A percentile compares a stretch with the other conserved stretches of the same genome.
phyloP scores from a whole-genome alignment of 192 early-diverging fungal species.

The Gaertneriomyces semiglobifer region DNA sequence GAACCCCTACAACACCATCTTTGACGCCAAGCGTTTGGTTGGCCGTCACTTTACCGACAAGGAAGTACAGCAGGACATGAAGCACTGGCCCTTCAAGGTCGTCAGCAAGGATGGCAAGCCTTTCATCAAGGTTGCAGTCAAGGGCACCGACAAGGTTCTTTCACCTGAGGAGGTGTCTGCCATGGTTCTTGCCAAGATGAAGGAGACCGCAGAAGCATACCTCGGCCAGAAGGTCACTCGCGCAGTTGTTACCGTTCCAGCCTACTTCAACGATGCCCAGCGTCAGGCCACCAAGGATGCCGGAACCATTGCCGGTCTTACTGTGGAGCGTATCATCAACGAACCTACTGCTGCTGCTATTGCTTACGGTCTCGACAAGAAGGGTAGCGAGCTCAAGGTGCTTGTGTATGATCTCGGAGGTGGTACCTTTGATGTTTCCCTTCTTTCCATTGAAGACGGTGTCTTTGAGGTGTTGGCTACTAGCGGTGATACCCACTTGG shows the following conservation, averaged over 20 bases:
- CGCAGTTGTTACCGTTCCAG: conserved; percentile 96
- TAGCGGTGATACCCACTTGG: conserved; percentile 84
- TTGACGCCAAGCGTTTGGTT: conserved; percentile 90
- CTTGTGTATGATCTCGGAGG: conserved; percentile 97
- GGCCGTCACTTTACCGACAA: conserved; percentile 86
- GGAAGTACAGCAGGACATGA: conserved; percentile 89
- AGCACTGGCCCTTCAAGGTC: conserved; percentile 93
- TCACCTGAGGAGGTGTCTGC: conserved; percentile 96
- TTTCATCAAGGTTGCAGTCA: conserved; percentile 74
- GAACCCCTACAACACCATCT: conserved; percentile 89
- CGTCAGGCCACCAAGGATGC: conserved; percentile 93
- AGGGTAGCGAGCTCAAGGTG: conserved; percentile 82
- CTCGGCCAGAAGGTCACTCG: conserved; percentile 82
- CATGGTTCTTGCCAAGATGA: conserved; percentile 95
- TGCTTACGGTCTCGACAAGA: conserved; percentile 96
- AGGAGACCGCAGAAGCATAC: conserved; percentile 87
- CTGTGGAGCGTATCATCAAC: conserved; percentile 85
- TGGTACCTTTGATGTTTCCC: conserved; percentile 97
- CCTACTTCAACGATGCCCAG: conserved; percentile 96
- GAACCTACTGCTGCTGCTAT: conserved; percentile 92
- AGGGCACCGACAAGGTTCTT: conserved; percentile 83
- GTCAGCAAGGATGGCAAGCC: conserved; percentile 79
- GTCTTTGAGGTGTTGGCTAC: conserved; percentile 95
- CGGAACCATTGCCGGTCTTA: conserved; percentile 79
- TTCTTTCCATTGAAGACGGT: conserved; percentile 91